Conservation (phyloP, 345 rosid genomes). For the Eucalyptus decipiens region DNA sequence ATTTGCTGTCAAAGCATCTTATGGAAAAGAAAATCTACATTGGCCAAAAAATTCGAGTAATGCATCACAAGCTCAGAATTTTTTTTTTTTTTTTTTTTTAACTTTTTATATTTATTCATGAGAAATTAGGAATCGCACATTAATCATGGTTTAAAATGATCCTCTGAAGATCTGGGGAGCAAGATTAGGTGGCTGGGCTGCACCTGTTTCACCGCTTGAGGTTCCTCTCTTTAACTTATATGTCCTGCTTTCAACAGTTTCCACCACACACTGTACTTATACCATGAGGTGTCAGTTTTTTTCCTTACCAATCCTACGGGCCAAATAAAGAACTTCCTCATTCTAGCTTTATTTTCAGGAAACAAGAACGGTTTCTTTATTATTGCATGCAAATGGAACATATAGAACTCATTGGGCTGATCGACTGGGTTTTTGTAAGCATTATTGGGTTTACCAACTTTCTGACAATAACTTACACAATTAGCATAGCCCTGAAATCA, state of each 20-base stretch:
- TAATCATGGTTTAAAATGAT: slow-evolving; percentile 1
- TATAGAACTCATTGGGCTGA: slow-evolving; percentile 96
- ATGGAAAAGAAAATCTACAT: slow-evolving; percentile 62
- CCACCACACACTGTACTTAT: neutral
- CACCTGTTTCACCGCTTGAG: slow-evolving; percentile 90
- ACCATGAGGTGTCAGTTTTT: neutral
- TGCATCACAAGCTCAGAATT: neutral
- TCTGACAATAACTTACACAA: neutral
- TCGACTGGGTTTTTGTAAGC: slow-evolving; percentile 85
- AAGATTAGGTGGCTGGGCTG: slow-evolving; percentile 67
- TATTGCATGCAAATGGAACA: slow-evolving; percentile 83
- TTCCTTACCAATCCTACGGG: neutral
- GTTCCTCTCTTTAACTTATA: slow-evolving; percentile 15
- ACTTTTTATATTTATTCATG: neutral
- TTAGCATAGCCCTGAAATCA: neutral
- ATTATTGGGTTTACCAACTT: neutral
- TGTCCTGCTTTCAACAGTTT: neutral
- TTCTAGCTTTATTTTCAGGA: slow-evolving; percentile 34
- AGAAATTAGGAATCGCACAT: slow-evolving; percentile 2
- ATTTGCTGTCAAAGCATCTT: slow-evolving; percentile 44
- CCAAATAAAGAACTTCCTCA: neutral
- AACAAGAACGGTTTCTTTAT: slow-evolving; percentile 35
- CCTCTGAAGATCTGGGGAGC: slow-evolving; percentile 77
- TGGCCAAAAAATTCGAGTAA: slow-evolving; percentile 91
- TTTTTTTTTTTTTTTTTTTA: no score